Percentiles rank a stretch among this genome's conserved stretches.
Evolutionary conservation across 805 yeast species (phyloP).

Genomic region (Isabelozyma rhagii): DNA sequence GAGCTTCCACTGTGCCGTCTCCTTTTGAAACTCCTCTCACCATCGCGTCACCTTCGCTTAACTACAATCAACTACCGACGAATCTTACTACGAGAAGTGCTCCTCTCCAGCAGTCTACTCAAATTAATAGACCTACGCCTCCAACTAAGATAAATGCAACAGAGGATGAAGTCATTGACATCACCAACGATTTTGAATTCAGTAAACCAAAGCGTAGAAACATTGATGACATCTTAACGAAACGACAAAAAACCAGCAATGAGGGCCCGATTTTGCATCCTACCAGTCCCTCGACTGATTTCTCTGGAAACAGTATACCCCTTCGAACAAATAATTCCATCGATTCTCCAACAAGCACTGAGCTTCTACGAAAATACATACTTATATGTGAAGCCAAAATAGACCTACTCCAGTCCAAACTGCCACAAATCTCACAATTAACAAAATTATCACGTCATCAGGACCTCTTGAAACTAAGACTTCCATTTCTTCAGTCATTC

Average conservation of each 20-base stretch:
- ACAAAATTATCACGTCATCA: slow-evolving; percentile 1
- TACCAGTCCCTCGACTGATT: background rate
- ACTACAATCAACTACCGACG: background rate
- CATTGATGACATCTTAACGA: no score
- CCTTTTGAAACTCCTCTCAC: background rate
- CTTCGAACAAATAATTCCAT: background rate
- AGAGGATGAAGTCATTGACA: slow-evolving; percentile 3
- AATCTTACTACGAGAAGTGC: background rate
- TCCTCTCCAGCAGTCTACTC: slow-evolving; percentile 4
- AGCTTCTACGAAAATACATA: slow-evolving; percentile 18
- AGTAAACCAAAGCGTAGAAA: background rate
- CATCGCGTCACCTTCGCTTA: background rate
- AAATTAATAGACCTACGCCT: background rate
- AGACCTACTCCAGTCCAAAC: slow-evolving; percentile 23
- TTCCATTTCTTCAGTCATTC: slow-evolving; percentile 10
- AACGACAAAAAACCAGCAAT: no score
- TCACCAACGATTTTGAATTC: background rate
- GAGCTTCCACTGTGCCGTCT: background rate
- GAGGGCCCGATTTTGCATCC: background rate
- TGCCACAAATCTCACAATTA: background rate
- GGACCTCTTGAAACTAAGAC: slow-evolving; percentile 4
- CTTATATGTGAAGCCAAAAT: slow-evolving; percentile 24
- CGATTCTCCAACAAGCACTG: background rate
- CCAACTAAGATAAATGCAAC: background rate
- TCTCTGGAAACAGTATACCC: background rate